Conservation (phyloP, 257 asterid species). For the Leonotis leonurus region DNA sequence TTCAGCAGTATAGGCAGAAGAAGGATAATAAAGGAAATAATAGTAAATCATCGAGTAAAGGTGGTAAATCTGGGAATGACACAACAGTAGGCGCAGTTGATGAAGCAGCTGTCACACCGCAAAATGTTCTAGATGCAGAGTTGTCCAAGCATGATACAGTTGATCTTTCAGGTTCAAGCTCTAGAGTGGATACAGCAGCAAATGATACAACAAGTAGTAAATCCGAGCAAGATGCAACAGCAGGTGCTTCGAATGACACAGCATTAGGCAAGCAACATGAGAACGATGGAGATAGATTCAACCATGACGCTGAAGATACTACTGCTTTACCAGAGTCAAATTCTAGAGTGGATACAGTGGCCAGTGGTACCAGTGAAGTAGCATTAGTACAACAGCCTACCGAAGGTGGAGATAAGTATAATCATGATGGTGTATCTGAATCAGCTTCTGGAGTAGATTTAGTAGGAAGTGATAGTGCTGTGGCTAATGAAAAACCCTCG, state of each 20-base stretch:
- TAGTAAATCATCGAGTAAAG: constrained; percentile 48
- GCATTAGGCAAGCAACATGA: constrained; percentile 23
- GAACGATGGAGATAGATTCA: constrained; percentile 35
- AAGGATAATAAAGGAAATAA: constrained; percentile 64
- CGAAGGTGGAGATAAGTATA: constrained; percentile 35
- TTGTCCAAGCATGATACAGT: constrained; percentile 24
- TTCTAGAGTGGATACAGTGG: constrained; percentile 26
- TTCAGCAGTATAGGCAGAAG: constrained; percentile 92
- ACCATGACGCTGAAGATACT: constrained; percentile 23
- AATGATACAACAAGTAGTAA: constrained; percentile 23
- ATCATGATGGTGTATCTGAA: constrained; percentile 26
- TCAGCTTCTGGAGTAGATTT: constrained; percentile 32
- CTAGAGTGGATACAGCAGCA: constrained; percentile 26
- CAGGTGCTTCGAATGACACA: constrained; percentile 21
- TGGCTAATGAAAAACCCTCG: constrained; percentile 27
- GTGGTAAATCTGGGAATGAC: constrained; percentile 55
- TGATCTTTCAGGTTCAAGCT: constrained; percentile 32
- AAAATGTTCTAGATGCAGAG: constrained; percentile 37
- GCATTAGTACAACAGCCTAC: constrained; percentile 21
- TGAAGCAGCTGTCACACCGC: constrained; percentile 25
- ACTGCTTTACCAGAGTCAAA: constrained; percentile 30
- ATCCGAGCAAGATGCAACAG: constrained; percentile 40
- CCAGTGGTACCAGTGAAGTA: constrained; percentile 19
- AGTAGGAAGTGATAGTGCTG: constrained; percentile 21
- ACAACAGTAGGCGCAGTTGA: constrained; percentile 22